A percentile compares a stretch with the other conserved stretches of the same genome.
Evolutionary conservation across 225 moss, liverwort and hornwort genomes (phyloP).

Genomic region (Rhytidiadelphus loreus): DNA sequence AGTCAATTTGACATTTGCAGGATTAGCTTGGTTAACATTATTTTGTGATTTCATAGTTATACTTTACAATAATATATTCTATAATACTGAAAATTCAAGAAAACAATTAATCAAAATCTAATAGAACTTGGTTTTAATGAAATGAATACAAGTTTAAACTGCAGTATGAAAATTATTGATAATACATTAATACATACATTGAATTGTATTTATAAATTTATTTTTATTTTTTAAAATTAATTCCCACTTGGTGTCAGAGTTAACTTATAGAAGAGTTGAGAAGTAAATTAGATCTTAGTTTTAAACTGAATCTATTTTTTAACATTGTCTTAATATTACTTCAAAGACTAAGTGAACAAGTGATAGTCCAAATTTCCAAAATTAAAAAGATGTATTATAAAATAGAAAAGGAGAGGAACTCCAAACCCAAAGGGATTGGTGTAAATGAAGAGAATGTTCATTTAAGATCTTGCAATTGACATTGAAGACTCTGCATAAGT

Average conservation of each 20-base stretch:
- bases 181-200: not conserved
- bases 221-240: not conserved
- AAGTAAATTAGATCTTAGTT: not conserved
- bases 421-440: rapidly evolving
- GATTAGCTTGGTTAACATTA: not conserved
- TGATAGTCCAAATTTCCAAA: not conserved
- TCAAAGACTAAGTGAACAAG: not conserved
- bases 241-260: not conserved
- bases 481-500: rapidly evolving
- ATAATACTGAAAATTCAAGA: not conserved
- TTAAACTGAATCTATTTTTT: not conserved
- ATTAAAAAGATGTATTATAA: not conserved
- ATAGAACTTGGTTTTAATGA: not conserved
- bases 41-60: not conserved
- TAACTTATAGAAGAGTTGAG: not conserved
- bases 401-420: not conserved
- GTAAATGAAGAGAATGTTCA: not conserved
- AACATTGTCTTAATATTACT: not conserved
- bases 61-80: not conserved
- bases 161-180: not conserved
- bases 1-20: not conserved
- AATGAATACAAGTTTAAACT: not conserved
- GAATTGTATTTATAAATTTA: not conserved
- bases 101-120: not conserved
- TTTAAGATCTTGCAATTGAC: too few relatives aligned